Base-by-base conservation (phyloP, 441 rosid genomes). In the Jatropha multifida region DNA sequence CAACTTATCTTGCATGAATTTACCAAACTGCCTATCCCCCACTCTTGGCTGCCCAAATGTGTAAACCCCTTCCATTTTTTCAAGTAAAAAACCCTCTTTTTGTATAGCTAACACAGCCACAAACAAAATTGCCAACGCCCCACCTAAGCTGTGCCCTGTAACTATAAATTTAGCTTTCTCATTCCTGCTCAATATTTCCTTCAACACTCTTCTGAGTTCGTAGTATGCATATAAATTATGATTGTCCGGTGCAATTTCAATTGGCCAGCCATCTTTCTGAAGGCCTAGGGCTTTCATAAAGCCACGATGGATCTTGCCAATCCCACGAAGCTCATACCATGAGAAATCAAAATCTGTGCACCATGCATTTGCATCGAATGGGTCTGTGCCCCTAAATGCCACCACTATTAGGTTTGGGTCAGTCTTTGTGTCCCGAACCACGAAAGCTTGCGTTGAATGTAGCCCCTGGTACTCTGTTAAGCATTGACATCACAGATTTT, bases 31-130 rank as follows among this genome's bases (percentile, higher is more conserved):
- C 26, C 55, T 38, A 38, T 95, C 91, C 64, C 97, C 98, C 12
- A 92, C 94, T 69, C 96, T 87, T 3, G 99, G 99, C 78, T 93
- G 96, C 61, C 99, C 99, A 75, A 88, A 92, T 2, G 97, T 90
- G 81, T 88, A 90, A 51, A 90, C 90, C 3, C 90, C 95, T 64
- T 90, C 94, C 68, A 95, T 72, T 79, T 81, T 88, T 23, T 84
- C 83, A 76, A 90, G 42, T 73, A 92, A 68, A 79, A 55, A n/a
- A 17, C 58, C 73, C 81, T 95, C 98, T 1, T 78, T 83, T 40
- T 95, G 94, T 44, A 92, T 65, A 14, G 77, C 79, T 8, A 95
- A 78, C 56, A 92, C 80, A 42, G 85, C 80, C 49, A 77, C 81
- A 74, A 90, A 90, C 70, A 93, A 55, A 7, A 89, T 81, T 12